Base-by-base conservation (phyloP, 2,329 filamentous ascomycete genomes). In the Fusarium circinatum region DNA sequence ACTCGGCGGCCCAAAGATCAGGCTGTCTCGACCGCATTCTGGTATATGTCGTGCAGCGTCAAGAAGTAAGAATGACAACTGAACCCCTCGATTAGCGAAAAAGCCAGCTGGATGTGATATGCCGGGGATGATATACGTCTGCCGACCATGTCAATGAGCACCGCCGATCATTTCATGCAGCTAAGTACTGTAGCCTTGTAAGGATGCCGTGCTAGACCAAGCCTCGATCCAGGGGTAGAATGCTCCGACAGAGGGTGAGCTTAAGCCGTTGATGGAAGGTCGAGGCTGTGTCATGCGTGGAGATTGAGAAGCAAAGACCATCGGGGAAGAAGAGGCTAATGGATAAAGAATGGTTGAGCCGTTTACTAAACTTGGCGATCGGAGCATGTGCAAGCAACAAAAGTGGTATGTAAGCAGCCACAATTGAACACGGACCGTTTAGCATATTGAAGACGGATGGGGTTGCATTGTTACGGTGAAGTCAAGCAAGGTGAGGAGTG, bases 1-100 rank as follows among this genome's bases (percentile, higher is more conserved):
- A 76, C 48, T 76, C 65, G 13, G 71, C 71, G 0, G 62, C 57
- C 73, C 62, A 71, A 3, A 78, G 26, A 36, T 70, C 42, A 24
- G 62, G 39, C 14, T 76, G 76, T 12, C 48, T 56, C 2, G 73
- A 65, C 20, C 30, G 32, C 75, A 73, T 76, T 32, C 6, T 67
- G 11, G 22, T 28, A 8, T 30, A 1, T 41, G 1, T 5, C 8
- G 12, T 34, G 49, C 13, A 11, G 22, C 10, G 28, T 20, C 14
- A 48, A 24, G 38, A 55, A 45, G 30, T 22, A 56, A 26, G n/a
- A 45, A 42, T 30, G n/a, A 6, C 13, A 22, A n/a, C 28, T 45
- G 20, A 45, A 26, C 22, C 2, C 11, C 14, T 34, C 24, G 65
- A 59, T 59, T 15, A 55, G 41, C 32, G 51, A 44, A 28, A 44